Percentiles rank a stretch among this genome's conserved stretches.
phyloP scores from a whole-genome alignment of 108 stramenopile genomes.

The Nitzschia putrida region DNA sequence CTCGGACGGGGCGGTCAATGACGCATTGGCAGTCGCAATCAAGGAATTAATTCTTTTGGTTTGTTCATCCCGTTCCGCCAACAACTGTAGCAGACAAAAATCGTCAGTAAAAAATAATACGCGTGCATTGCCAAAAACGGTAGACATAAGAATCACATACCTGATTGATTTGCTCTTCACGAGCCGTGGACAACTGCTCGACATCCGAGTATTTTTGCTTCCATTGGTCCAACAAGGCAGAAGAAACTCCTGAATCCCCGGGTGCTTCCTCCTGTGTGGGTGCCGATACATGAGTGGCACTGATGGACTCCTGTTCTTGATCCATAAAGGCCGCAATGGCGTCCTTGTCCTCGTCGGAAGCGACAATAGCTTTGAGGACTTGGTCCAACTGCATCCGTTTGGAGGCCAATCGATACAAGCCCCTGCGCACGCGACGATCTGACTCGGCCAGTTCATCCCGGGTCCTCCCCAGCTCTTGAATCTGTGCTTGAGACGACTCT shows the following conservation, averaged over 20 bases:
- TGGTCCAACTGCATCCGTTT: slow-evolving; percentile 66
- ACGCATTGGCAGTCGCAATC: slow-evolving; percentile 33
- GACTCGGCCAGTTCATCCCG: slow-evolving; percentile 66
- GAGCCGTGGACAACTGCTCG: slow-evolving; percentile 49
- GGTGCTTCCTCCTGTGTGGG: no score
- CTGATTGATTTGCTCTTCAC: slow-evolving; percentile 73
- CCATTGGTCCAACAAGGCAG: slow-evolving; percentile 48
- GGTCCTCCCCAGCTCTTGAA: slow-evolving; percentile 65
- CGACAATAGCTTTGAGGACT: slow-evolving; percentile 62
- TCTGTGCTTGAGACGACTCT: slow-evolving; percentile 44
- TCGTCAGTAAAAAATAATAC: background rate
- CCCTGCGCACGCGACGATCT: slow-evolving; percentile 75
- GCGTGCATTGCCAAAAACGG: background rate
- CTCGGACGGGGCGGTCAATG: slow-evolving; percentile 33
- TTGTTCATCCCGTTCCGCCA: slow-evolving; percentile 52
- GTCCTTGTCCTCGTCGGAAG: slow-evolving; percentile 59
- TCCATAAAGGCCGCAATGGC: slow-evolving; percentile 43
- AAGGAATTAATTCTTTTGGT: slow-evolving; percentile 64
- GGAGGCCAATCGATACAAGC: slow-evolving; percentile 74
- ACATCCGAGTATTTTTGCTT: slow-evolving; percentile 64
- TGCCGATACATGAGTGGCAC: no score
- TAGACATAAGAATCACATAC: slow-evolving; percentile 37
- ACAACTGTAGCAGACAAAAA: slow-evolving; percentile 39
- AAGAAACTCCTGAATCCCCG: no score
- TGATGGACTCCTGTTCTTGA: background rate